Base-by-base conservation (phyloP, 306 rosid species). In the Biancaea sappan region DNA sequence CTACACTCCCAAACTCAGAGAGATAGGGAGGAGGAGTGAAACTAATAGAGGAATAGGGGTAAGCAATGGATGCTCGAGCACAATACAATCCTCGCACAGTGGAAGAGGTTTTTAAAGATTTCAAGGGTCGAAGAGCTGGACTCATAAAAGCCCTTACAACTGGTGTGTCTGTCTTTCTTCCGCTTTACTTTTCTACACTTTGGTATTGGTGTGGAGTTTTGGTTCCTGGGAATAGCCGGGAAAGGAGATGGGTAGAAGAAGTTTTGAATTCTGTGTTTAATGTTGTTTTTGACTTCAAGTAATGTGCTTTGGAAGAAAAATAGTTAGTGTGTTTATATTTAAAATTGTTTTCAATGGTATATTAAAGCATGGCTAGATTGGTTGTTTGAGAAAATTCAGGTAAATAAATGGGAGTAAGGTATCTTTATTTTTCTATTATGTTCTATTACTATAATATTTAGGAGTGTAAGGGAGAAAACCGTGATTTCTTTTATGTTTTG, bases 81-180 rank as follows among this genome's bases (percentile, higher is more conserved):
- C 80, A 76, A 75, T 85, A 84, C 72, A 91, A 89, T 84, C 92
- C 96, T 57, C 97, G 95, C 34, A 86, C 97, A 19, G 97, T 89
- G 0, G 97, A 91, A 76, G 97, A 91, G 78, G n/a, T n/a, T n/a
- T n/a, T n/a, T n/a, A n/a, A n/a, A n/a, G n/a, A n/a, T n/a, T n/a
- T n/a, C n/a, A n/a, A 88, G 74, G 97, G 97, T 71, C 95, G 97
- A 22, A 67, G 97, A 81, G 79, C 86, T 56, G 97, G 90, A 46
- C 64, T 91, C 73, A 77, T 91, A 75, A 91, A 89, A 77, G 97
- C 97, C 60, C 97, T 91, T 31, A 91, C 97, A 31, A 79, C 84
- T 1, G 97, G 97, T 91, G 19, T 31, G 10, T 54, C 44, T n/a
- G n/a, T n/a, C n/a, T 21, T 8, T 74, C 32, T 41, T 34, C 40